These are phyloP conservation scores for Seiridium unicorne DNA, from an alignment of 2,329 filamentous ascomycete genomes.

Conservation along the genomic window DNA sequence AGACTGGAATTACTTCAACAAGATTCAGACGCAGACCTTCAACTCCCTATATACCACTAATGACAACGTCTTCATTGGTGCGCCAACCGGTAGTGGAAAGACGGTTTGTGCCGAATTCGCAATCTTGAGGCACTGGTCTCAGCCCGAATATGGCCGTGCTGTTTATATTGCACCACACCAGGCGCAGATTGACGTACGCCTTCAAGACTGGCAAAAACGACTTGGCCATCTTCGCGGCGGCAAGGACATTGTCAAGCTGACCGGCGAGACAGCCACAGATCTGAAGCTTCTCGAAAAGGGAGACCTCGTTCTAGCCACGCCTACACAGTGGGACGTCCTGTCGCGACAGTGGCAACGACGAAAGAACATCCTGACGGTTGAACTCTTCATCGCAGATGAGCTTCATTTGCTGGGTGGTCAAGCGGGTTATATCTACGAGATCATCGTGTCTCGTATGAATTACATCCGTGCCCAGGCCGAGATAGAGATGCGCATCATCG, in stretches of 20 bases:
- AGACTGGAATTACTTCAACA: conserved; percentile 87
- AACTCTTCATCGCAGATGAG: conserved; percentile 92
- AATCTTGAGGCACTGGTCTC: conserved; percentile 82
- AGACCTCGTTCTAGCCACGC: conserved; percentile 89
- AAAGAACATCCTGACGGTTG: conserved; percentile 89
- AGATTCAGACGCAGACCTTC: conserved; percentile 95
- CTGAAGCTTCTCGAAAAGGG: conserved; percentile 83
- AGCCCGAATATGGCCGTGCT: conserved; percentile 69
- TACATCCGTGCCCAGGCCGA: conserved; percentile 90
- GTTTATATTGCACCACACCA: conserved; percentile 96
- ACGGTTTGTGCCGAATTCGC: conserved; percentile 96
- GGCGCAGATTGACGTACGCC: conserved; percentile 79
- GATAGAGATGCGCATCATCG: conserved; percentile 80
- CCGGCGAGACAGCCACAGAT: conserved; percentile 88
- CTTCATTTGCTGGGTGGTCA: conserved; percentile 88
- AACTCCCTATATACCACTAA: conserved; percentile 88
- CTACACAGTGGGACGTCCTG: conserved; percentile 91
- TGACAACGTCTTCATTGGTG: conserved; percentile 89
- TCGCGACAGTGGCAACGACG: conserved; percentile 95
- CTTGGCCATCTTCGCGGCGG: conserved; percentile 72
- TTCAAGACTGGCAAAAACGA: conserved; percentile 82
- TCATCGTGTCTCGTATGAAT: conserved; percentile 96
- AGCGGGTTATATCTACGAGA: conserved; percentile 88
- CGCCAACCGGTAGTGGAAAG: conserved; percentile 94
- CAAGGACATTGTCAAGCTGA: conserved; percentile 89